These are phyloP conservation scores for Cladophialophora bantiana DNA, from an alignment of 2,329 filamentous ascomycete species.

Conservation along the genomic window DNA sequence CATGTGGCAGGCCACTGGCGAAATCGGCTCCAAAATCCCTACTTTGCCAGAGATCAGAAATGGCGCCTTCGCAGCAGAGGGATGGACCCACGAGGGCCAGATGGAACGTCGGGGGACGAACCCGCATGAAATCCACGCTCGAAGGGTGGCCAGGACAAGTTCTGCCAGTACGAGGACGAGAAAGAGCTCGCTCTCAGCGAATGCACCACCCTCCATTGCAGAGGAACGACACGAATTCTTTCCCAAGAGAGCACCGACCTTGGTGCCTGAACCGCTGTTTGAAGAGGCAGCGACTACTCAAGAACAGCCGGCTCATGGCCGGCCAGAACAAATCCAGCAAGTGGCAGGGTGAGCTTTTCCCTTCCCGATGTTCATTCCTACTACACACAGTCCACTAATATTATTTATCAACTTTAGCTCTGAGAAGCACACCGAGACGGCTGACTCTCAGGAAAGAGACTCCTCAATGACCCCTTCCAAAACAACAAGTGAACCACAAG, in stretches of 20 bases:
- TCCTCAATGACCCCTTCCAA: slow-evolving; percentile 22
- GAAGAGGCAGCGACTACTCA: slow-evolving; percentile 23
- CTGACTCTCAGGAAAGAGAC: slow-evolving; percentile 20
- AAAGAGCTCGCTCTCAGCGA: slow-evolving; percentile 31
- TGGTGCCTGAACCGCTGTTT: slow-evolving; percentile 21
- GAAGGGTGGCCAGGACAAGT: slow-evolving; percentile 40
- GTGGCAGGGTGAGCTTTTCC: slow-evolving; percentile 12
- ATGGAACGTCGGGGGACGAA: slow-evolving; percentile 43
- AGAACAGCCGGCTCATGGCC: slow-evolving; percentile 2
- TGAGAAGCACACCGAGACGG: slow-evolving; percentile 19
- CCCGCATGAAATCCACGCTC: slow-evolving; percentile 43
- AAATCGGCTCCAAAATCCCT: slow-evolving; percentile 44
- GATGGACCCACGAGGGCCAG: slow-evolving; percentile 46
- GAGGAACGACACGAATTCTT: slow-evolving; percentile 38
- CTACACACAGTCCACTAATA: background rate
- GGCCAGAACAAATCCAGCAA: slow-evolving; percentile 24
- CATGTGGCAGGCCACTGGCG: slow-evolving; percentile 46
- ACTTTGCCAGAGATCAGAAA: slow-evolving; percentile 44
- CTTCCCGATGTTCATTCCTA: background rate
- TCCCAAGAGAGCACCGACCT: slow-evolving; percentile 26
- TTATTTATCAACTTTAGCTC: slow-evolving; percentile 3
- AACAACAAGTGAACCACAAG: slow-evolving; percentile 21
- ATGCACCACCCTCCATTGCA: slow-evolving; percentile 25
- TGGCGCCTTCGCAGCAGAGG: slow-evolving; percentile 42
- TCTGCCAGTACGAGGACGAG: slow-evolving; percentile 39